Evolutionary conservation across 1,284 basidiomycete species (phyloP).

Genomic region (Ustilago hordei): DNA sequence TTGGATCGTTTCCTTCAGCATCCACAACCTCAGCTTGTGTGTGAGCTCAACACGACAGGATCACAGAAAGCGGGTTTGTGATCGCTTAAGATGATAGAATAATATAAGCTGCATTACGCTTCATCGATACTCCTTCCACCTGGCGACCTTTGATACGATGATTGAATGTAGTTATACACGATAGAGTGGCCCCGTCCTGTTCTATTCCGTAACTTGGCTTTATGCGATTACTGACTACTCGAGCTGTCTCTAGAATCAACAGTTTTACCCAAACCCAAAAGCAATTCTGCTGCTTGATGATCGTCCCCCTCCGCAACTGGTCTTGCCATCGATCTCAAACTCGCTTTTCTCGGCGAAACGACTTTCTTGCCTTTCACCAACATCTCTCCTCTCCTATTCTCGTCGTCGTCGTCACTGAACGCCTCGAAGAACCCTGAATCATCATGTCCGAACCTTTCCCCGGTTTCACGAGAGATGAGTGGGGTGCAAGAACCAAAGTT

Average conservation of each 20-base stretch:
- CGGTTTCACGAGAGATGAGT: not conserved
- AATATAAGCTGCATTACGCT: too few relatives aligned
- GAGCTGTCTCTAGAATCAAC: constrained; percentile 28
- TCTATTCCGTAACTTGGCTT: not conserved
- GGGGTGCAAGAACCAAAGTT: constrained; percentile 20
- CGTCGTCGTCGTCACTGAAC: constrained; percentile 37
- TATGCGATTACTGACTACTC: constrained; percentile 11
- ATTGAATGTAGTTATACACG: constrained; percentile 1
- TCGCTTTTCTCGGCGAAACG: constrained; percentile 27
- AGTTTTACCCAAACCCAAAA: constrained; percentile 54
- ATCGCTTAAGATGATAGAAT: too few relatives aligned
- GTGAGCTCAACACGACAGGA: too few relatives aligned
- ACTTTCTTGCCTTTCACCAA: constrained; percentile 1
- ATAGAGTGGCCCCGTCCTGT: not conserved
- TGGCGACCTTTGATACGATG: not conserved
- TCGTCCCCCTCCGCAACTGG: constrained; percentile 30
- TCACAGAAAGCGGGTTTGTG: too few relatives aligned
- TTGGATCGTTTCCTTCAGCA: too few relatives aligned
- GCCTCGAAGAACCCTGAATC: constrained; percentile 59
- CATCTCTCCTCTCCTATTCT: constrained; percentile 5
- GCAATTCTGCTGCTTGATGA: constrained; percentile 56
- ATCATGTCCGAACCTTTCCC: constrained; percentile 38
- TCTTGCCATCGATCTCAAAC: constrained; percentile 21
- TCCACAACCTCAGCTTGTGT: too few relatives aligned
- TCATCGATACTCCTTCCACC: too few relatives aligned